These are phyloP conservation scores for Sclerotinia glacialis DNA, from an alignment of 2,329 filamentous ascomycete genomes.

Conservation along the genomic window DNA sequence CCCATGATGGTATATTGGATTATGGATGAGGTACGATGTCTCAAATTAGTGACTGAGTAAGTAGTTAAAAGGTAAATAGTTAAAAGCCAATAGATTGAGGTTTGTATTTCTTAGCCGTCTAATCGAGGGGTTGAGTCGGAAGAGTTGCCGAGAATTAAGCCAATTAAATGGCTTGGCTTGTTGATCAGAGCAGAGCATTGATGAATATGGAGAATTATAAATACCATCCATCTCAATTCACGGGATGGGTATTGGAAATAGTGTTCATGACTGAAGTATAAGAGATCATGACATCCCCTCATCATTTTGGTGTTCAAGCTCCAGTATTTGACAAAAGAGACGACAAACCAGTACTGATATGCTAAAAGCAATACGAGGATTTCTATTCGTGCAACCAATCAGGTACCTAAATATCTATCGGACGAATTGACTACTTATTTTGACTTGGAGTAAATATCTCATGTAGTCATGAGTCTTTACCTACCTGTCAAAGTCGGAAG, in stretches of 20 bases:
- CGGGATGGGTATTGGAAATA: neutral
- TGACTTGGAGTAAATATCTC: neutral
- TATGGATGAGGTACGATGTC: too few relatives aligned
- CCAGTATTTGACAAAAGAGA: neutral
- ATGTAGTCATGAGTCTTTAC: neutral
- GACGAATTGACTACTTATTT: neutral
- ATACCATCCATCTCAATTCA: slow-evolving; percentile 11
- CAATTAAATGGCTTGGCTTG: neutral
- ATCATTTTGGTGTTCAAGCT: neutral
- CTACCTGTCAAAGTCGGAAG: too few relatives aligned
- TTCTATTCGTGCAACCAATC: too few relatives aligned
- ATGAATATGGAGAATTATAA: slow-evolving; percentile 8
- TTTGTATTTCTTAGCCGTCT: neutral
- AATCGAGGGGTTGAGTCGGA: slow-evolving; percentile 6
- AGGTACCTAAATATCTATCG: neutral
- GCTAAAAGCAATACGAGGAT: neutral
- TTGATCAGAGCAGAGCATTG: neutral
- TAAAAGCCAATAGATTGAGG: neutral
- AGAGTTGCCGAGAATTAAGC: neutral
- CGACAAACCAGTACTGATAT: neutral
- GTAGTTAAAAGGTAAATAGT: neutral
- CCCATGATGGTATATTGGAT: neutral
- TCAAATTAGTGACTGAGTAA: neutral
- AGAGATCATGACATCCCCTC: neutral
- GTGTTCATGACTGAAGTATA: neutral